phyloP scores from a whole-genome alignment of 2,329 filamentous ascomycete genomes.

The Cadophora sp. region DNA sequence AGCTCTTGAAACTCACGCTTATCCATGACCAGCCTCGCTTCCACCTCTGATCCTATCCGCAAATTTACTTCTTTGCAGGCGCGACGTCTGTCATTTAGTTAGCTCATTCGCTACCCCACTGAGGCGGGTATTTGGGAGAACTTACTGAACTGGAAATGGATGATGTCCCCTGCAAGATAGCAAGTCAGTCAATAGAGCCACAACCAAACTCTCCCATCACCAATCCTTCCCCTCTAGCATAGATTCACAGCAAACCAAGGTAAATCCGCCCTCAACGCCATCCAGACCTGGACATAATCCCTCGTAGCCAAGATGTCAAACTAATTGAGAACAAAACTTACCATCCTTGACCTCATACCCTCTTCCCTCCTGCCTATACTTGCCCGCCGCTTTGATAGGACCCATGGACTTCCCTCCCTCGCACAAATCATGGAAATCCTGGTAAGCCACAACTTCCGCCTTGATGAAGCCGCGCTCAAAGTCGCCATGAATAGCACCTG shows the following conservation, averaged over 20 bases:
- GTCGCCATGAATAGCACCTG: slow-evolving; percentile 47
- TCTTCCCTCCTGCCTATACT: slow-evolving; percentile 53
- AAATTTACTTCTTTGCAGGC: slow-evolving; percentile 10
- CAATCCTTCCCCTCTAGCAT: background rate
- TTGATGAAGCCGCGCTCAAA: slow-evolving; percentile 55
- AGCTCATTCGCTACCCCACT: background rate
- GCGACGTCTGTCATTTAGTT: slow-evolving; percentile 13
- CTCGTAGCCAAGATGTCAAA: slow-evolving; percentile 30
- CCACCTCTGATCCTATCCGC: background rate
- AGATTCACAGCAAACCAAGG: background rate
- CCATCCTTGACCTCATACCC: slow-evolving; percentile 44
- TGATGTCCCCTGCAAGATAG: slow-evolving; percentile 44
- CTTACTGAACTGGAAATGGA: slow-evolving; percentile 54
- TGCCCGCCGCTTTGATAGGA: slow-evolving; percentile 53
- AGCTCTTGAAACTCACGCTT: no score
- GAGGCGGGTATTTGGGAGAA: slow-evolving; percentile 17
- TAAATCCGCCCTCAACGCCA: background rate
- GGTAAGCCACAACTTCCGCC: slow-evolving; percentile 53
- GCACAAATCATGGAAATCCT: slow-evolving; percentile 53
- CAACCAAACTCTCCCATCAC: no score
- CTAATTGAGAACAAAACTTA: background rate
- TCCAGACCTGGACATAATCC: no score
- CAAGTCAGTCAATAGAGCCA: background rate
- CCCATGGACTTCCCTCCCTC: slow-evolving; percentile 52
- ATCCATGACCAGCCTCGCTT: no score